Conservation (phyloP, 2,329 filamentous ascomycete species). For the Lasiodiplodia sp. region DNA sequence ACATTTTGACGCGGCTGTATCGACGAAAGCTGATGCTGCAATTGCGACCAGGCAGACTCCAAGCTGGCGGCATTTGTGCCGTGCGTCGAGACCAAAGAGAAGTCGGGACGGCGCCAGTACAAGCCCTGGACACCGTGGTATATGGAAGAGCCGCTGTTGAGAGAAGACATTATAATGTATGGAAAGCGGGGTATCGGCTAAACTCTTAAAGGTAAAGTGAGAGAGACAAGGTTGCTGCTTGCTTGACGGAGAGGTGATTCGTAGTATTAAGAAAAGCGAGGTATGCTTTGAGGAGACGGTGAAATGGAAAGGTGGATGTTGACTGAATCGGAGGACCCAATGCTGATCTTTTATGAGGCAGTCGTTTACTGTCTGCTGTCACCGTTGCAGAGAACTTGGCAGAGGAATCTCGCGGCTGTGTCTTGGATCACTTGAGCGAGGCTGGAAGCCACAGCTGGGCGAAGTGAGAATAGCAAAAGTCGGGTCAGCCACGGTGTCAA, state of each 20-base stretch:
- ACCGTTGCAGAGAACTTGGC: not conserved
- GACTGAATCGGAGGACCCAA: not conserved
- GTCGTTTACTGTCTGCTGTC: not conserved
- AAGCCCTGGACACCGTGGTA: conserved; percentile 41
- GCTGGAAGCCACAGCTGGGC: not conserved
- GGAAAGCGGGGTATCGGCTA: not conserved
- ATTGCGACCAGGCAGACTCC: conserved; percentile 3
- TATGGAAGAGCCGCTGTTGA: conserved; percentile 41
- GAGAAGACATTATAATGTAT: conserved; percentile 37
- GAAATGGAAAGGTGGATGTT: not conserved
- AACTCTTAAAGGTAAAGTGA: not conserved
- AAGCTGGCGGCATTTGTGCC: conserved; percentile 31
- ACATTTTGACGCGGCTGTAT: not conserved
- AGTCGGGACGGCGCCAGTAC: conserved; percentile 39
- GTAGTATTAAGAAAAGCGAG: not conserved
- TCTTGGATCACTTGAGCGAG: not conserved
- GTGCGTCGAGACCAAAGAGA: conserved; percentile 38
- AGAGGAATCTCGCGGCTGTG: not conserved
- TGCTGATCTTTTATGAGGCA: conserved; percentile 3
- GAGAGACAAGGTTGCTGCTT: not conserved
- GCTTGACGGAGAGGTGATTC: not conserved
- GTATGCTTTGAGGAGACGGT: not conserved
- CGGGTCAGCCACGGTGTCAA: not conserved
- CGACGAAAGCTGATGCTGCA: not conserved
- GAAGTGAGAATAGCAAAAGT: not conserved